These are phyloP conservation scores for Leccinum discolor DNA, from an alignment of 1,284 basidiomycete species.

Conservation along the genomic window DNA sequence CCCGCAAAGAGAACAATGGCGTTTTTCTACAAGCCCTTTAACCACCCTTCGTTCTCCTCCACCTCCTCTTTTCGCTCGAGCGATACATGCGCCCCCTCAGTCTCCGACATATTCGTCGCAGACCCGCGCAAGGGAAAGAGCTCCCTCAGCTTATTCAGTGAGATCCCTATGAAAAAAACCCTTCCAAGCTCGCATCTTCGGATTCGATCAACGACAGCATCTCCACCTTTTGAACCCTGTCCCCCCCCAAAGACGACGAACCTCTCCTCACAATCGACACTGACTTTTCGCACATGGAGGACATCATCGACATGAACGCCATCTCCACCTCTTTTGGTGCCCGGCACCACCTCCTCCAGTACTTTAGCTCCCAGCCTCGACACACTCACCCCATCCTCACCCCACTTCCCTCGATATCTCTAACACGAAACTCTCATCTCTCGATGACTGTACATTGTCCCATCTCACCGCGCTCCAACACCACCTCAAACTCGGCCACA, in stretches of 20 bases:
- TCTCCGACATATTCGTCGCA: conserved; percentile 20
- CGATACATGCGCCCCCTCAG: conserved; percentile 32
- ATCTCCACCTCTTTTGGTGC: conserved; percentile 1
- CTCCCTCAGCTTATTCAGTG: too few species aligned
- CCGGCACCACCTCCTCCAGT: too few species aligned
- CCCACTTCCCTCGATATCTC: conserved; percentile 80
- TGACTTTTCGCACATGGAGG: conserved; percentile 82
- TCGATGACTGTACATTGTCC: conserved; percentile 75
- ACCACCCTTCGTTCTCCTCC: conserved; percentile 19
- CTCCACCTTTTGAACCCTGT: too few species aligned
- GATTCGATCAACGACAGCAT: too few species aligned
- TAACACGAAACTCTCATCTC: conserved; percentile 85
- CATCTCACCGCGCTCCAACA: conserved; percentile 77
- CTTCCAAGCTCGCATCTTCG: too few species aligned
- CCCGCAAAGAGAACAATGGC: conserved; percentile 17
- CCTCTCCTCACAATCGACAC: conserved; percentile 59
- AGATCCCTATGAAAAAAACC: too few species aligned
- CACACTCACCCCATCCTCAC: too few species aligned
- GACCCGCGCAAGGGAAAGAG: too few species aligned
- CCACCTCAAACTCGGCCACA: conserved; percentile 79
- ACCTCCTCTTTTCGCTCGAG: conserved; percentile 32
- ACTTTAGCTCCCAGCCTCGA: too few species aligned
- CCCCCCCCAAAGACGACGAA: conserved; percentile 15
- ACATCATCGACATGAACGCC: conserved; percentile 64
- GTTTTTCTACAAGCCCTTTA: conserved; percentile 35